A percentile compares a stretch with the other conserved stretches of the same genome.
phyloP scores from a whole-genome alignment of 1,284 basidiomycete genomes.

The Lignosus rhinocerotis region DNA sequence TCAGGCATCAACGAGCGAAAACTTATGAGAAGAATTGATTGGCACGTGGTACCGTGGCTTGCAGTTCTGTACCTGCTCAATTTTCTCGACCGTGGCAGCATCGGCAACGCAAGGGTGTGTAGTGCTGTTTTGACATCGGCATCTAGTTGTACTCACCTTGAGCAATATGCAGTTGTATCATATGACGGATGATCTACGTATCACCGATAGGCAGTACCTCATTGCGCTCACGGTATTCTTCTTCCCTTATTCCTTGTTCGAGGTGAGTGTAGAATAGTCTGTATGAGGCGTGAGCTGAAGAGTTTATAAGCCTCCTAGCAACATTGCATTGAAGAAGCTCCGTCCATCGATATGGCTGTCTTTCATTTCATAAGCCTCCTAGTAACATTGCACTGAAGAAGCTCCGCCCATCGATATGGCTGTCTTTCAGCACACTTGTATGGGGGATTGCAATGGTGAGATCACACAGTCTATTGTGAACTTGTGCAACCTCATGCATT shows the following conservation, averaged over 20 bases:
- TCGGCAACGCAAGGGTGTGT: constrained; percentile 75
- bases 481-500: neutral
- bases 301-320: constrained; percentile 34
- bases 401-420: constrained; percentile 42
- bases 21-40: constrained; percentile 65
- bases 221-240: constrained; percentile 67
- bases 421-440: constrained; percentile 35
- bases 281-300: neutral
- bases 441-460: constrained; percentile 36
- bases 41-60: constrained; percentile 66
- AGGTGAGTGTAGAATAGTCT: constrained; percentile 35
- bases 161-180: constrained; percentile 47
- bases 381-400: constrained; percentile 41
- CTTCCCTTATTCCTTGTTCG: constrained; percentile 65
- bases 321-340: constrained; percentile 39
- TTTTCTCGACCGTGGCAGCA: constrained; percentile 77
- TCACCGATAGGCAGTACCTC: constrained; percentile 66
- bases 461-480: neutral
- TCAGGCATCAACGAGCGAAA: constrained; percentile 59
- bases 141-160: neutral
- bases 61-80: constrained; percentile 76
- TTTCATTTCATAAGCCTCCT: constrained; percentile 34
- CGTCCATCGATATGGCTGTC: constrained; percentile 42
- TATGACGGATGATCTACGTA: constrained; percentile 53
- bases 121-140: neutral